Evolutionary conservation across 2,329 filamentous ascomycete genomes (phyloP), one percentile per base, ranked within the genome.

Genomic region (Myotisia sp.): DNA sequence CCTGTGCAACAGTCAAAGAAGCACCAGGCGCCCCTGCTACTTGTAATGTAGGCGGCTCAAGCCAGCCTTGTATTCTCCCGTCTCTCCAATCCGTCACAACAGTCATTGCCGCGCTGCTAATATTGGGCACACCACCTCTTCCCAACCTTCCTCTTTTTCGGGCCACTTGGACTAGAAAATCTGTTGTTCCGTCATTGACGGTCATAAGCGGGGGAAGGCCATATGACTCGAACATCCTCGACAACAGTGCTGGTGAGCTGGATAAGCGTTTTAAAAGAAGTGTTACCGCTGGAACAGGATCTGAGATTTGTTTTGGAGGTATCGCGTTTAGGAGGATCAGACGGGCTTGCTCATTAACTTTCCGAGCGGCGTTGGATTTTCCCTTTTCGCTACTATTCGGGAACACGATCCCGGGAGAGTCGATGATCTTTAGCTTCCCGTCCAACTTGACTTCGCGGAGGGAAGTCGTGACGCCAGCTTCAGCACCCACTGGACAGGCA

Each of bases 11-110:
- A 42, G 52, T 56, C 42, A 53, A 42, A 30, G 50, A 39, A 27
- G 51, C 29, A 3, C 49, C 32, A 26, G 41, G 46, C 29, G 54
- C 52, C 42, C 57, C 53, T 28, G 58, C 55, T 29, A 79, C 68
- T 12, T 71, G 62, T 39, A 83, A 59, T 22, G 70, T 67, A 5
- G 86, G 85, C 2, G 84, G 71, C 47, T 85, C 79, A 30, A 77
- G 72, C 86, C 86, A 93, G 37, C 86, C 86, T 59, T 92, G 84
- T 48, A 98, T 92, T 34, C 90, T 74, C 17, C 86, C 87, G 54
- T 95, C 87, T 46, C 90, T 74, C 83, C 90, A 92, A 63, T 98
- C 90, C n/a, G 76, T 90, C 38, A 98, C 75, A 37, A 98, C 86
- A 1, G 83, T 79, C 70, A 90, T 87, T 42, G 87, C 90, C 5